Evolutionary conservation across 805 yeast genomes (phyloP).

Genomic region (Pichia nakasei): DNA sequence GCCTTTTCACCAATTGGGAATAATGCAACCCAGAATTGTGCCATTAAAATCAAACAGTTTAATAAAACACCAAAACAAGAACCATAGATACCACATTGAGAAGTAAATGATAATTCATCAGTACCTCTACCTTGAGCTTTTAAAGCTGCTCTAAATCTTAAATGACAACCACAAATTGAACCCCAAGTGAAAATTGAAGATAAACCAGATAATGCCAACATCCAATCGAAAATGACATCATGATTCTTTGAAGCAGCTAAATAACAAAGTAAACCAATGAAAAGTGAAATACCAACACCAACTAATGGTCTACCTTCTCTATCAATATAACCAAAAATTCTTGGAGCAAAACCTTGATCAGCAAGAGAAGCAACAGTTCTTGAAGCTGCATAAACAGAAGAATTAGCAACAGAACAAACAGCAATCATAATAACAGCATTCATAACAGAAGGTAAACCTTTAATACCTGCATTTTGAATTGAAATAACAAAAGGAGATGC

Average conservation of each 20-base stretch:
- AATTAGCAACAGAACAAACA: constrained; percentile 66
- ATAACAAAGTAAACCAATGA: constrained; percentile 49
- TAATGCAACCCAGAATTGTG: constrained; percentile 75
- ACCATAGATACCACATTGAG: constrained; percentile 61
- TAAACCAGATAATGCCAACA: constrained; percentile 66
- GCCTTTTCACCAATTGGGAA: constrained; percentile 53
- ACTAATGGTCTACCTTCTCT: constrained; percentile 67
- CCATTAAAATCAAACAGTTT: constrained; percentile 50
- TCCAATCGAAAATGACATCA: constrained; percentile 57
- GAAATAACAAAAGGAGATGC: constrained; percentile 69
- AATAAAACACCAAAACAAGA: constrained; percentile 51
- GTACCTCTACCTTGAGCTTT: constrained; percentile 52
- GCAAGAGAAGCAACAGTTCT: constrained; percentile 61
- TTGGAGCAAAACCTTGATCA: constrained; percentile 60
- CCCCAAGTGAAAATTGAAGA: constrained; percentile 73
- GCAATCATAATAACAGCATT: constrained; percentile 65
- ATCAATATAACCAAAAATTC: constrained; percentile 56
- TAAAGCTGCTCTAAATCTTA: constrained; percentile 63
- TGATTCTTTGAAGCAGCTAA: constrained; percentile 50
- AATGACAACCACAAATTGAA: constrained; percentile 55
- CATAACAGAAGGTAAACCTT: constrained; percentile 58
- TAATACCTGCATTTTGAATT: constrained; percentile 49
- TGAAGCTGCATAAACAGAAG: constrained; percentile 64
- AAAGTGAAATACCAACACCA: constrained; percentile 47
- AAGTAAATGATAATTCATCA: constrained; percentile 55